Evolutionary conservation across 805 yeast genomes (phyloP).

Genomic region (Saccharomycopsis malanga): DNA sequence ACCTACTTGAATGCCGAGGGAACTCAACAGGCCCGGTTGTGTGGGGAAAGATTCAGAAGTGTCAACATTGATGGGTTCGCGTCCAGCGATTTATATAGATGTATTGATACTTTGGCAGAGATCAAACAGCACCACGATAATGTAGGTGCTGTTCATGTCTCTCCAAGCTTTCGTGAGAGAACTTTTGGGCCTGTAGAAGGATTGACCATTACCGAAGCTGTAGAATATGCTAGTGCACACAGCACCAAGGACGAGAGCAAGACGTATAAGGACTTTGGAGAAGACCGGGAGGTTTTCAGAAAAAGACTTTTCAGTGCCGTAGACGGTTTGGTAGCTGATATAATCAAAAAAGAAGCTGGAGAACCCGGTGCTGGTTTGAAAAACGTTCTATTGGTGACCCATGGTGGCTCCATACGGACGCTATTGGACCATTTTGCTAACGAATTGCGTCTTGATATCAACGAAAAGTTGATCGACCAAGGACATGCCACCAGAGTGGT

Average conservation of each 20-base stretch:
- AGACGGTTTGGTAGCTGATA: slow-evolving; percentile 34
- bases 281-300: slow-evolving; percentile 39
- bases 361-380: slow-evolving; percentile 21
- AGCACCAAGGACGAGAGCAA: background rate
- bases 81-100: slow-evolving; percentile 43
- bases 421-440: slow-evolving; percentile 42
- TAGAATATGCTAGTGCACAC: slow-evolving; percentile 30
- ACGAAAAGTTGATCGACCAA: slow-evolving; percentile 30
- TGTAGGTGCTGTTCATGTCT: slow-evolving; percentile 21
- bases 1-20: slow-evolving; percentile 60
- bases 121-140: slow-evolving; percentile 30
- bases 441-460: slow-evolving; percentile 32
- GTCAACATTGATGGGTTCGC: slow-evolving; percentile 31
- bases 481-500: slow-evolving; percentile 32
- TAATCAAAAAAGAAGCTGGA: slow-evolving; percentile 27
- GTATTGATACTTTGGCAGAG: slow-evolving; percentile 49
- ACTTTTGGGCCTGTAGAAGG: slow-evolving; percentile 78
- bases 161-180: slow-evolving; percentile 58
- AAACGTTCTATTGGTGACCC: slow-evolving; percentile 61
- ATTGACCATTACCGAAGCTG: slow-evolving; percentile 60
- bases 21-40: slow-evolving; percentile 45
- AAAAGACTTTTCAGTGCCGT: slow-evolving; percentile 44
- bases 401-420: slow-evolving; percentile 75
- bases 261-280: slow-evolving; percentile 60
- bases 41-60: slow-evolving; percentile 38